Evolutionary conservation across 148 eudicot genomes (phyloP).

Genomic region (Chenopodium suecicum): DNA sequence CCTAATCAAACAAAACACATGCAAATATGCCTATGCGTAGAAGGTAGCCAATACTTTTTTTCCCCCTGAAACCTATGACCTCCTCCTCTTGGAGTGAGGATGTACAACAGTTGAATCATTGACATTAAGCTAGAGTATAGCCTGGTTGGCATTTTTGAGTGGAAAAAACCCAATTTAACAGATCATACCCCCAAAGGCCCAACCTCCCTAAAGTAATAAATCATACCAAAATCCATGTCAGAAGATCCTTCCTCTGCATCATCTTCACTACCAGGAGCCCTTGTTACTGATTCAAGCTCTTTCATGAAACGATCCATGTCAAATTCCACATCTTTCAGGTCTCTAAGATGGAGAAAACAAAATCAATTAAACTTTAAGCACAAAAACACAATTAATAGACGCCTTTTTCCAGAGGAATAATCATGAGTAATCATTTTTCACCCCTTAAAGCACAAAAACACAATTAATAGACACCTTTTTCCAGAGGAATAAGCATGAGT

Average conservation of each 20-base stretch:
- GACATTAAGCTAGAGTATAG: neutral
- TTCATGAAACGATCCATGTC: conserved; percentile 83
- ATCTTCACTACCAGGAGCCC: conserved; percentile 37
- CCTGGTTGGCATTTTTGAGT: neutral
- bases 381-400: neutral
- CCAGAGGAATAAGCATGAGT: too few relatives aligned
- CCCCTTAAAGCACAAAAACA: too few relatives aligned
- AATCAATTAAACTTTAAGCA: conserved; percentile 10
- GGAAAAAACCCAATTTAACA: neutral
- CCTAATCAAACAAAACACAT: neutral
- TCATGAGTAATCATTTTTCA: too few relatives aligned
- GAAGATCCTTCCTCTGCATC: conserved; percentile 69
- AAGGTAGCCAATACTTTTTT: neutral
- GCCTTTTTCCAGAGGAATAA: neutral
- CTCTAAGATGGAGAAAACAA: conserved; percentile 33
- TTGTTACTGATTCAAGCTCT: conserved; percentile 71
- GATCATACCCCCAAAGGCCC: neutral
- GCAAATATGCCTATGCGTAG: neutral
- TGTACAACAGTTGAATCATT: neutral
- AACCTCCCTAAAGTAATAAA: neutral
- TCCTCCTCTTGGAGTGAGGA: neutral
- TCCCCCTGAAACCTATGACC: neutral
- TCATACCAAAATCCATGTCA: conserved; percentile 89
- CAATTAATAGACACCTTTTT: too few relatives aligned
- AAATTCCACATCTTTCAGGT: conserved; percentile 57